Percentiles rank a stretch among this genome's conserved stretches.
Evolutionary conservation across 306 rosid genomes (phyloP).

Genomic region (Datisca glomerata): DNA sequence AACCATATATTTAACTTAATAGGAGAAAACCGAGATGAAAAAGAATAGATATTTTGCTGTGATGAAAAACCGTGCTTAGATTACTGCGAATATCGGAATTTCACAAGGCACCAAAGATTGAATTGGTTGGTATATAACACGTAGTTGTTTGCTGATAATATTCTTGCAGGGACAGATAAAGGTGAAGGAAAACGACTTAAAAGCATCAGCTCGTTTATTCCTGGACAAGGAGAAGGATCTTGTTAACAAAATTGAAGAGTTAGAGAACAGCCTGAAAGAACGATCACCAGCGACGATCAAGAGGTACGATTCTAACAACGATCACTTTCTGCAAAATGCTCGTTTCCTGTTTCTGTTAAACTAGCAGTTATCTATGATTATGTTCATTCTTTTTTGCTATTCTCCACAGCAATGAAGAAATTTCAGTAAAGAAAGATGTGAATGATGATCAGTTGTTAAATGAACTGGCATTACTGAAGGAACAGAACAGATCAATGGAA

Average conservation of each 20-base stretch:
- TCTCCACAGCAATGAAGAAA: slow-evolving; percentile 21
- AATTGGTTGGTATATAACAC: background rate
- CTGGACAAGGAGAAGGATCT: slow-evolving; percentile 63
- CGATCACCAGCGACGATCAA: slow-evolving; percentile 20
- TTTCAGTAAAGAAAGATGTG: slow-evolving; percentile 16
- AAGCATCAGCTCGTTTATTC: slow-evolving; percentile 44
- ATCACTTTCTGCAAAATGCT: background rate
- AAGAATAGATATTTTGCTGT: background rate
- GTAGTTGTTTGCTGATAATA: background rate
- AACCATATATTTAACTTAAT: slow-evolving; percentile 2
- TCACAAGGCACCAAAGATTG: slow-evolving; percentile 1
- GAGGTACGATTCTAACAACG: slow-evolving; percentile 24
- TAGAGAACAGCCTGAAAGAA: slow-evolving; percentile 54
- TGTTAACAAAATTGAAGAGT: slow-evolving; percentile 52
- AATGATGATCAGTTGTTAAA: slow-evolving; percentile 17
- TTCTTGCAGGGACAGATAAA: slow-evolving; percentile 51
- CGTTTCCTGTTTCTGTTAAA: background rate
- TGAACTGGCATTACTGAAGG: slow-evolving; percentile 41
- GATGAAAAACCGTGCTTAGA: no score
- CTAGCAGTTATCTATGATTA: background rate
- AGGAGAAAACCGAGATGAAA: background rate
- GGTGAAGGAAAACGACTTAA: slow-evolving; percentile 52
- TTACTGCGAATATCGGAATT: no score
- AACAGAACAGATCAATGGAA: slow-evolving; percentile 70
- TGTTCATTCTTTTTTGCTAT: slow-evolving; percentile 1